Base-by-base conservation (phyloP, 148 eudicot species). In the Amaranthus hypochondriacus region DNA sequence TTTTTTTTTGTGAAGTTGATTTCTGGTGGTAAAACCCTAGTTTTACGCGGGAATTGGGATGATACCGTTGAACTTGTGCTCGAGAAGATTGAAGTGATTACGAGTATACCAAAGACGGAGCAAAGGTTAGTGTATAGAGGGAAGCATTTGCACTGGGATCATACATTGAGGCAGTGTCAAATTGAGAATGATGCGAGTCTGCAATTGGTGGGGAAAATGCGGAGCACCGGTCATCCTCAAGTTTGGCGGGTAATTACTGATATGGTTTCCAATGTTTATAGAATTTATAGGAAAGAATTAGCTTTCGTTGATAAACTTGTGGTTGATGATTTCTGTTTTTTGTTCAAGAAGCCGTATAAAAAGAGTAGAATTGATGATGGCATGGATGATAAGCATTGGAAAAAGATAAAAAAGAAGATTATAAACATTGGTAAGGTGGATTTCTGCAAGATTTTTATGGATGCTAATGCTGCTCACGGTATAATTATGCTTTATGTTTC, bases 401-500 rank as follows among this genome's bases (percentile, higher is more conserved):
- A 2, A n/a, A 28, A 28, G 39, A 28, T 28, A 28, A 28, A 28
- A 28, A 28, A 28, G 39, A 28, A 28, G 39, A 28, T 28, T 1
- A 28, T 28, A 28, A 28, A 28, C 39, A 76, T 58, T 6, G 21
- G 50, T 50, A 71, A 66, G 79, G 5, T 69, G 4, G 83, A 79
- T 28, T 74, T 56, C 52, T 79, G 86, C 58, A 81, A 80, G 83
- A 79, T 89, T 54, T 91, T 94, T 60, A 48, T 76, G 51, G 86
- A 87, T 2, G 85, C 87, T 0, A 56, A 71, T 57, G 96, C 90
- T 0, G 87, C 91, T 0, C 77, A 78, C 13, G 89, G 88, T 12
- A 68, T 94, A 62, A 89, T 87, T 1, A 86, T 88, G 87, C 83
- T 91, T 5, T 89, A 88, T 60, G 70, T 85, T 84, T 89, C 97